These are phyloP conservation scores for Mycena olivaceomarginata DNA, from an alignment of 768 basidiomycete genomes.

Conservation along the genomic window DNA sequence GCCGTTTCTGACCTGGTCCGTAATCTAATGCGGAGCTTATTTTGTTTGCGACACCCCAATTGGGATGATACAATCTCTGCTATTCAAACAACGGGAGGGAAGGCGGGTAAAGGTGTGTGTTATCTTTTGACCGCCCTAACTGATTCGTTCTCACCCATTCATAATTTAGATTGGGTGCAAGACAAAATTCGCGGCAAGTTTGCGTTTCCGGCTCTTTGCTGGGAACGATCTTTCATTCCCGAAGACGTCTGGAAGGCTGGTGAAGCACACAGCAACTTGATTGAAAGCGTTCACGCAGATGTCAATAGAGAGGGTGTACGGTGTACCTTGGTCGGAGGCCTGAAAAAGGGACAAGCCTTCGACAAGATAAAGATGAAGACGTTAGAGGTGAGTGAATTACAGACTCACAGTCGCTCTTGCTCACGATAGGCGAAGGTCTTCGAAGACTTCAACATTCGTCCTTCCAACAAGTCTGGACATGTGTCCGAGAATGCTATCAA, in stretches of 20 bases:
- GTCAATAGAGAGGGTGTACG: neutral
- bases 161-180: neutral
- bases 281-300: neutral
- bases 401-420: neutral
- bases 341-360: neutral
- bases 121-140: neutral
- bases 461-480: neutral
- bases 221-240: neutral
- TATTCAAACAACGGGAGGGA: neutral
- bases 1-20: too few species aligned
- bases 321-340: neutral
- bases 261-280: neutral
- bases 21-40: neutral
- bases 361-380: neutral
- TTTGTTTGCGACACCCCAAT: neutral
- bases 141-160: too few species aligned
- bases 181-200: slow-evolving; percentile 3
- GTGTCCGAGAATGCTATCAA: neutral
- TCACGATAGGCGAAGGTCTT: neutral
- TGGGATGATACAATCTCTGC: neutral
- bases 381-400: neutral
- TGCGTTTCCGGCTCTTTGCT: neutral
- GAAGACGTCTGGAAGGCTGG: neutral
- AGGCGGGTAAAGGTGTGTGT: neutral
- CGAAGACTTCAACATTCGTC: neutral